These are phyloP conservation scores for Polychytrium aggregatum DNA, from an alignment of 192 early-diverging fungal genomes.

Conservation along the genomic window DNA sequence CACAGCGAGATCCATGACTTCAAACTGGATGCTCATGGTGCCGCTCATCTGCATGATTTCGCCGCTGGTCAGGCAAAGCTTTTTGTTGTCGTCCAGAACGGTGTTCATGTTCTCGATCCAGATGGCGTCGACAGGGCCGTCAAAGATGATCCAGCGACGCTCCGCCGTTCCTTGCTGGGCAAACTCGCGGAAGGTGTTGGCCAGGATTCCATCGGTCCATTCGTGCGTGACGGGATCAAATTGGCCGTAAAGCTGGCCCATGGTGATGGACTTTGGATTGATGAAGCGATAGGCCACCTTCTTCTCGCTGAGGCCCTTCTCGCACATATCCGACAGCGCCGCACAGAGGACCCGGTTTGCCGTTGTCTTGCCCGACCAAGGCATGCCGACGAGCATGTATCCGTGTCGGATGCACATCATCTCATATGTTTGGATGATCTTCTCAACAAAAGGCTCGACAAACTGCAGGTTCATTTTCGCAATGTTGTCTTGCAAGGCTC, in stretches of 20 bases:
- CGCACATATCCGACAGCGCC: constrained; percentile 35
- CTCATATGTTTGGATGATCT: constrained; percentile 52
- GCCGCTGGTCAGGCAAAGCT: constrained; percentile 46
- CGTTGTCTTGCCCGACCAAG: constrained; percentile 48
- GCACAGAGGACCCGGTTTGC: constrained; percentile 43
- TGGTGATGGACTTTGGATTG: constrained; percentile 53
- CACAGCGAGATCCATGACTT: constrained; percentile 48
- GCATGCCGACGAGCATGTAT: constrained; percentile 50
- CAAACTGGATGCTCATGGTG: constrained; percentile 51
- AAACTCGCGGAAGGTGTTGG: constrained; percentile 41
- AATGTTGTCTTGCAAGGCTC: constrained; percentile 31
- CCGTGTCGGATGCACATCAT: constrained; percentile 57
- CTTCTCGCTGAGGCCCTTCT: constrained; percentile 37
- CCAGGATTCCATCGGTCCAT: constrained; percentile 50
- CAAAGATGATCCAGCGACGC: constrained; percentile 50
- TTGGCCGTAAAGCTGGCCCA: constrained; percentile 53
- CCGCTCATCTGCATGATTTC: constrained; percentile 46
- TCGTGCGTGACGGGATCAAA: constrained; percentile 49
- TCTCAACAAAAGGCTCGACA: constrained; percentile 36
- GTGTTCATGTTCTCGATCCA: constrained; percentile 63
- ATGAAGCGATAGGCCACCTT: constrained; percentile 38
- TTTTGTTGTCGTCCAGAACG: constrained; percentile 53
- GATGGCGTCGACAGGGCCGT: constrained; percentile 51
- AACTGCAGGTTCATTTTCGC: constrained; percentile 41
- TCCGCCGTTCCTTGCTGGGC: constrained; percentile 35